Evolutionary conservation across 1,139 yeast genomes (phyloP), one percentile per base, ranked within the genome.

Genomic region (Candida pseudocylindracea): DNA sequence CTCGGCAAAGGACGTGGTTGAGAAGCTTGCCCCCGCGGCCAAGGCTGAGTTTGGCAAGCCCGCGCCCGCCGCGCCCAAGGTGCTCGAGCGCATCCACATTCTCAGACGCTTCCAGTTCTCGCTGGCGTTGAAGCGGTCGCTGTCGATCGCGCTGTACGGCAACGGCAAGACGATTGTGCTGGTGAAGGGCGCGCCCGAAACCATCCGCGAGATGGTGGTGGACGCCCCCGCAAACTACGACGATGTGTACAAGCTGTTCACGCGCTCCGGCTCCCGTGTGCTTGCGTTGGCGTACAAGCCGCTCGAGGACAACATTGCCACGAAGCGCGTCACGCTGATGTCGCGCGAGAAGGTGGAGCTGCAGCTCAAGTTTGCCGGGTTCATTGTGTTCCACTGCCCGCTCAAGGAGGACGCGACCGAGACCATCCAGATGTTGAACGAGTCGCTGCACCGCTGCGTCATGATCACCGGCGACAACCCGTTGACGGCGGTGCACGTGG

Each of bases 381-480:
- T 88, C 50, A 70, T 88, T 46, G 92, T 91, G 34, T 88, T 88
- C 76, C 93, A 81, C 49, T 85, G 96, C 59, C 98, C 99, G 28
- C 68, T 88, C 63, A 88, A 88, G 53, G 65, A 64, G 31, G 99
- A 88, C 57, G 98, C 98, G 30, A 60, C 80, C 48, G 88, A 73
- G 43, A 76, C 95, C 32, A 75, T 88, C 43, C 62, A 71, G 47
- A 85, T 83, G 95, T 66, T 88, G 53, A 88, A 81, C 51, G 93
- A 83, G 49, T 83, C 95, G 2, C 73, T 91, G 35, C 99, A 88
- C 51, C 81, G 99, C 50, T 73, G 76, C 51, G 72, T 91, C 33
- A 88, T 88, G 98, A 91, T 91, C 45, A 88, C 99, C 37, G 99
- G 98, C 60, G 99, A 88, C 54, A 91, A 88, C 52, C 96, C 98